A percentile compares a stretch with the other conserved stretches of the same genome.
Evolutionary conservation across 2,329 filamentous ascomycete genomes (phyloP).

Genomic region (Sarocladium strictum): DNA sequence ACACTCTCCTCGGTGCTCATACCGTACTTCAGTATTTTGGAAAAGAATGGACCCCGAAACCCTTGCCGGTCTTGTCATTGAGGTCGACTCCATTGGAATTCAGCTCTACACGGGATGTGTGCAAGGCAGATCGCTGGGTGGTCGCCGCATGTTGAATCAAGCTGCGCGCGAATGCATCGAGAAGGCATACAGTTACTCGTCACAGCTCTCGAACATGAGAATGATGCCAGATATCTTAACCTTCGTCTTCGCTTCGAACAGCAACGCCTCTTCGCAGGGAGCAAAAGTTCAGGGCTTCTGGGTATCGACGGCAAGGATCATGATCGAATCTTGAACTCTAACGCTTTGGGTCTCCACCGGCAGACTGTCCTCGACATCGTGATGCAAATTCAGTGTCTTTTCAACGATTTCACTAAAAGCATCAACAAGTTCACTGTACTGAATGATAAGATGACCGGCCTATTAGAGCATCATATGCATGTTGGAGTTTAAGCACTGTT

Average conservation of each 20-base stretch:
- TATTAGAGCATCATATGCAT: slow-evolving; percentile 40
- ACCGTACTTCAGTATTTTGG: background rate
- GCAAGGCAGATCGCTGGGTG: background rate
- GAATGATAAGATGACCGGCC: slow-evolving; percentile 42
- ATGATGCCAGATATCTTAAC: slow-evolving; percentile 42
- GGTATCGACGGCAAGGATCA: slow-evolving; percentile 35
- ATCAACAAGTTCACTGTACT: slow-evolving; percentile 33
- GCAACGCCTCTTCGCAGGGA: slow-evolving; percentile 43
- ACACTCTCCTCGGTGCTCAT: too few species aligned
- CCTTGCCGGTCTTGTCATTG: background rate
- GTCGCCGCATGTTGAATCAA: background rate
- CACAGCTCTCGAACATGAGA: slow-evolving; percentile 40
- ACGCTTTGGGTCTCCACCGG: slow-evolving; percentile 41
- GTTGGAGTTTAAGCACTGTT: slow-evolving; percentile 39
- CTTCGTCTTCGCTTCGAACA: slow-evolving; percentile 44
- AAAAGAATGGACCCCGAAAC: background rate
- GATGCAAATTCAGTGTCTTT: slow-evolving; percentile 40
- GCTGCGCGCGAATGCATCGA: too few species aligned
- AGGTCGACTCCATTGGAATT: background rate
- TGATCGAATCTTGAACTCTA: slow-evolving; percentile 37
- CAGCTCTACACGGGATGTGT: background rate
- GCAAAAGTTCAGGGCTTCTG: slow-evolving; percentile 41
- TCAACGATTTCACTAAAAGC: slow-evolving; percentile 39
- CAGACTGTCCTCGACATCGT: slow-evolving; percentile 43
- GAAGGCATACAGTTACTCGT: slow-evolving; percentile 41